Evolutionary conservation across 345 rosid genomes (phyloP), one percentile per base, ranked within the genome.

Genomic region (Anacardium occidentale): DNA sequence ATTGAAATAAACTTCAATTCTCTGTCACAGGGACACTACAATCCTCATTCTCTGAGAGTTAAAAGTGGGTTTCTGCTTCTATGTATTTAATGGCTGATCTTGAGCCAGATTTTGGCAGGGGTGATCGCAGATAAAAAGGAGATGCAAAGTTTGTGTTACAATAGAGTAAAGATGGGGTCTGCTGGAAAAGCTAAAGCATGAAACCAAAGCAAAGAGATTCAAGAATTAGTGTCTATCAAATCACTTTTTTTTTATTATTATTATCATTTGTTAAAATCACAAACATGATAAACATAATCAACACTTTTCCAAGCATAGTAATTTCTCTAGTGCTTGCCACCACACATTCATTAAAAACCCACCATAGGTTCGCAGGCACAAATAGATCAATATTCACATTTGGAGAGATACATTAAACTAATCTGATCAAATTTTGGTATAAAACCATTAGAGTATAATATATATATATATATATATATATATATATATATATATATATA

Each of bases 31-130:
- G 20, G 25, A 18, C 60, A 22, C 60, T 12, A 12, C 42, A 37
- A 37, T 56, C 22, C 32, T 56, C 60, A 56, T 56, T 25, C 11
- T 10, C 32, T n/a, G 5, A 2, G 65, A 18, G 47, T 60, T 58
- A n/a, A n/a, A 34, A 34, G 7, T 34, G 37, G 63, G 40, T 75
- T 24, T 53, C 5, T 63, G 24, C 47, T 77, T n/a, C n/a, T 29
- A 7, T 70, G 70, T 66, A 69, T 77, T 65, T 71, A 62, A 74
- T 62, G 22, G 63, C 64, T 44, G 51, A 32, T 37, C 61, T 40
- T 17, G 26, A n/a, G n/a, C 0, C 20, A 47, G 59, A 17, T 29
- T 69, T 59, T 65, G 18, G 66, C 48, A 68, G 22, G n/a, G 61
- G 48, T 21, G 20, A 66, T 25, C 48, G 59, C 2, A 69, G 66